Evolutionary conservation across 345 rosid species (phyloP).

Genomic region (Dovyalis caffra): DNA sequence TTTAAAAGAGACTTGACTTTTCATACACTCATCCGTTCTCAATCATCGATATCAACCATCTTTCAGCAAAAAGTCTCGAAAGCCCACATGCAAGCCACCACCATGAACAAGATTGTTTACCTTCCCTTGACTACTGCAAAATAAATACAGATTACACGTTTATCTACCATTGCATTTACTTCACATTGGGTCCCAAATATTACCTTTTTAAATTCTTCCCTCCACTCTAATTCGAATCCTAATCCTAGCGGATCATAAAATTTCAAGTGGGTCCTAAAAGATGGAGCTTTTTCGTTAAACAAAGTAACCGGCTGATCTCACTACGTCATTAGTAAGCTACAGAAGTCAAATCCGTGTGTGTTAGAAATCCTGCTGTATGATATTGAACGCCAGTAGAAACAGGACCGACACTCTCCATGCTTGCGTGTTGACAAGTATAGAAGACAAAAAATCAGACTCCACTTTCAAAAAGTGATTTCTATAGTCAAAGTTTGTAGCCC

Average conservation of each 20-base stretch:
- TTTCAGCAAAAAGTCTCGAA: not conserved
- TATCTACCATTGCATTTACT: slow-evolving; percentile 11
- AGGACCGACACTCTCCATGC: slow-evolving; percentile 31
- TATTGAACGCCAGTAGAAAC: not conserved
- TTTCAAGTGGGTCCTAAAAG: slow-evolving; percentile 7
- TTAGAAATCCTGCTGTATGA: not conserved
- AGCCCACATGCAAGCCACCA: slow-evolving; percentile 31
- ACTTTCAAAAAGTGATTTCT: not conserved
- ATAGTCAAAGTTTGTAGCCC: slow-evolving; percentile 20
- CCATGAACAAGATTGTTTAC: not conserved
- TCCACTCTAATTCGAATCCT: slow-evolving; percentile 9
- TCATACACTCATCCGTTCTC: slow-evolving; percentile 5
- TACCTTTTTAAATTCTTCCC: not conserved
- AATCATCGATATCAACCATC: slow-evolving; percentile 5
- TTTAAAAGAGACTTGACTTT: slow-evolving; percentile 17
- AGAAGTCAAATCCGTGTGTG: slow-evolving; percentile 26
- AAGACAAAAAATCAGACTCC: slow-evolving; percentile 2
- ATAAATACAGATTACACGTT: not conserved
- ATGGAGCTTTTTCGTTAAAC: not conserved
- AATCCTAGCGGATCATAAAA: not conserved
- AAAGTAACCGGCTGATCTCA: not conserved
- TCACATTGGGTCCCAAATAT: not conserved
- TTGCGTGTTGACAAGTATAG: slow-evolving; percentile 30
- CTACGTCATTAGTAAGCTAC: too few relatives aligned
- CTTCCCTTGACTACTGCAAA: not conserved